Base-by-base conservation (phyloP, 75 land plant species). In the Selaginella tamariscina region DNA sequence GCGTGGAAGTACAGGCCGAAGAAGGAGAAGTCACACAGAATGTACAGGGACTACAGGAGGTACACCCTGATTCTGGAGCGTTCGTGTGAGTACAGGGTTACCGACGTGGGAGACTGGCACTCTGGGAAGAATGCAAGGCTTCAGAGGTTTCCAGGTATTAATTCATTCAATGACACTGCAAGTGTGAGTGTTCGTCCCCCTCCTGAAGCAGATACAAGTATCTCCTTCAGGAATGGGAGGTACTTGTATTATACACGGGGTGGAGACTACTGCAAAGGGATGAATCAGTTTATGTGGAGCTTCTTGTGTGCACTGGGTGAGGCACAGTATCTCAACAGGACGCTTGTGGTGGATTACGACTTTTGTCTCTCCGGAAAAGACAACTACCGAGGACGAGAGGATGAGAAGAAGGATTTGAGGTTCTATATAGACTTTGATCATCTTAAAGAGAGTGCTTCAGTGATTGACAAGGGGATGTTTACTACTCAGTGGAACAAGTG, bases 281-380 rank as follows among this genome's bases (percentile, higher is more conserved):
- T 93, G 98, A 87, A 83, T 57, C 96, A 93, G 23, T 89, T 74
- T 65, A 56, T 84, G 49, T 89, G 96, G 98, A 87, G 98, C 66
- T 86, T 93, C 71, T 77, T 89, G 44, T 93, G 98, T 70, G 95
- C 82, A 1, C 79, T 93, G 2, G 98, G 91, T 5, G 98, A 93
- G 71, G 98, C 98, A 1, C 85, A 78, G 73, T 89, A 75, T 68
- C 73, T 93, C 65, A 93, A 86, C 32, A 77, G 98, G 49, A 89
- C 96, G 2, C 83, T 93, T 55, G 98, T 93, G 2, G 75, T 93
- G 83, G 98, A 93, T 75, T 72, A 89, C 56, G 88, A 75, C 65
- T 2, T 89, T 1, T 93, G 98, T 64, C 72, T 89, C 54, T 56
- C 97, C 2, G 74, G 74, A 8, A 39, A 39, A 15, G 72, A 59